Percentiles rank a stretch among this genome's conserved stretches.
Evolutionary conservation across 345 rosid genomes (phyloP).

Genomic region (Corymbia maculata): DNA sequence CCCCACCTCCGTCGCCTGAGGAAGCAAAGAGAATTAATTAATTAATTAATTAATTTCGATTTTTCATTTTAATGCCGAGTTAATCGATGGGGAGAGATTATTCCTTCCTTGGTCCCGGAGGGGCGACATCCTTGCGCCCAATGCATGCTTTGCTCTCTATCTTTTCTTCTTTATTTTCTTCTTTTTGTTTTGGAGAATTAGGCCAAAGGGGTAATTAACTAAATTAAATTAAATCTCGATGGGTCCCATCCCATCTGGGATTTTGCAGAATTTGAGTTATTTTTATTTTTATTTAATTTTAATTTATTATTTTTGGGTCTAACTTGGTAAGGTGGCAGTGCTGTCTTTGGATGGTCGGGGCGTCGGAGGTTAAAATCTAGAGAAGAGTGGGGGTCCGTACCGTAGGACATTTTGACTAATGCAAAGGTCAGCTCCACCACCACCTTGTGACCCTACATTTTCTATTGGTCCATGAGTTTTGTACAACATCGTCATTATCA

Average conservation of each 20-base stretch:
- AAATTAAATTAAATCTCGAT: neutral
- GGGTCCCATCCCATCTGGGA: neutral
- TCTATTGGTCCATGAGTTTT: neutral
- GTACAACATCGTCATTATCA: neutral
- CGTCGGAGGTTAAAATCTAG: neutral
- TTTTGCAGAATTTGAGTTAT: neutral
- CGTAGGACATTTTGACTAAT: neutral
- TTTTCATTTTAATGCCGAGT: neutral
- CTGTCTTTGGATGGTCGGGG: neutral
- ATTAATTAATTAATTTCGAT: neutral
- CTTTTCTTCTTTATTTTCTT: no score
- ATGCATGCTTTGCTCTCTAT: neutral
- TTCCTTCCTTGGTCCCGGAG: neutral
- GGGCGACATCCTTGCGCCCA: neutral
- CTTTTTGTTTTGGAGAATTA: neutral
- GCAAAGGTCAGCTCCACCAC: neutral
- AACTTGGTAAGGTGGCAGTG: neutral
- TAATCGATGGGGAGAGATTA: neutral
- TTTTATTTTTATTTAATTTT: neutral
- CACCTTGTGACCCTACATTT: neutral
- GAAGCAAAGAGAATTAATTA: no score
- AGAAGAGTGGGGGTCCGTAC: neutral
- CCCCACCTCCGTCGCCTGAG: neutral
- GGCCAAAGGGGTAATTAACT: neutral
- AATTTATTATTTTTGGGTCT: neutral